These are phyloP conservation scores for Cladorrhinum sp. DNA, from an alignment of 2,329 filamentous ascomycete species.

Conservation along the genomic window DNA sequence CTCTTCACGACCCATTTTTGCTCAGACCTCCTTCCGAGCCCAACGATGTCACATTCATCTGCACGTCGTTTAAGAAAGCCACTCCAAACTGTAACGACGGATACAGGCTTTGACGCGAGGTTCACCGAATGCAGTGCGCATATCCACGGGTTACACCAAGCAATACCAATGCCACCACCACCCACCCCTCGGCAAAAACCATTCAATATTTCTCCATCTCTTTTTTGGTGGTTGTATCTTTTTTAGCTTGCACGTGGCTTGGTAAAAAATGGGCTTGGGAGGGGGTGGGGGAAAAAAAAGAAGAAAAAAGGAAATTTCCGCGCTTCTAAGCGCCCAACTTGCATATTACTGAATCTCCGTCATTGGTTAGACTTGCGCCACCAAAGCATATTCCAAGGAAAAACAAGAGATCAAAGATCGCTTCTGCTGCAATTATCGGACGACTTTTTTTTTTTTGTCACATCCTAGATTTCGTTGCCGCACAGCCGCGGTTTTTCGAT, in stretches of 20 bases:
- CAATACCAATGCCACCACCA: too few species aligned
- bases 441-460: conserved; percentile 7
- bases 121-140: too few species aligned
- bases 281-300: too few species aligned
- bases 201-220: too few species aligned
- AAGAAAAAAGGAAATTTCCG: too few species aligned
- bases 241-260: neutral
- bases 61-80: neutral
- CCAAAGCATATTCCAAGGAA: too few species aligned
- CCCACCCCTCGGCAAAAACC: neutral
- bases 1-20: neutral
- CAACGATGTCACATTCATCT: neutral
- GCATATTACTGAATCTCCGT: too few species aligned
- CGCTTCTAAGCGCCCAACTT: too few species aligned
- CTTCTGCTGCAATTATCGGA: conserved; percentile 18
- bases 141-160: neutral
- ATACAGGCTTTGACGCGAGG: too few species aligned
- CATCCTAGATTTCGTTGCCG: conserved; percentile 14
- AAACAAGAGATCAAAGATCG: too few species aligned
- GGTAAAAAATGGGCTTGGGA: neutral
- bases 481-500: conserved; percentile 14
- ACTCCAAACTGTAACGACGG: neutral
- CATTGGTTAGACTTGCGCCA: too few species aligned
- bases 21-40: neutral
- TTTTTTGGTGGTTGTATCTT: neutral